phyloP scores from a whole-genome alignment of 2,329 filamentous ascomycete species.

The Botrytis medusae region DNA sequence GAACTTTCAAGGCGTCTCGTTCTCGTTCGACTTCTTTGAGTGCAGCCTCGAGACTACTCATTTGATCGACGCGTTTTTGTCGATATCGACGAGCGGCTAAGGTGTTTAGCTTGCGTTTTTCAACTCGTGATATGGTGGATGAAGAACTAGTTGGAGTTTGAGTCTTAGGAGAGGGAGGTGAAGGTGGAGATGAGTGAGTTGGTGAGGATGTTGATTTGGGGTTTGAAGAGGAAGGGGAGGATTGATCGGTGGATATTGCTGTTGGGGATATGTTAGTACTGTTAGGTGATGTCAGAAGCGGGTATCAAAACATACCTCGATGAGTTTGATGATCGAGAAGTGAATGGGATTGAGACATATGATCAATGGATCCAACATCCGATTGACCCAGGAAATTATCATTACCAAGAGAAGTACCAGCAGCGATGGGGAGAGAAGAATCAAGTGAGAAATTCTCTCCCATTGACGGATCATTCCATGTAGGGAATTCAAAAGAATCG shows the following conservation, averaged over 20 bases:
- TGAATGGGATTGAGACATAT: slow-evolving; percentile 17
- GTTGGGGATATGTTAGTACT: not conserved
- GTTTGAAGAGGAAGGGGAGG: slow-evolving; percentile 1
- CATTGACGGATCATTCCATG: slow-evolving; percentile 14
- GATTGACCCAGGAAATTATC: slow-evolving; percentile 17
- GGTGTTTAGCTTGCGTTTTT: slow-evolving; percentile 67
- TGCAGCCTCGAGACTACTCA: slow-evolving; percentile 59
- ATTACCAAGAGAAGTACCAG: slow-evolving; percentile 18
- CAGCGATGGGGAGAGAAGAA: slow-evolving; percentile 12
- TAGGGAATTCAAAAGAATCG: slow-evolving; percentile 11
- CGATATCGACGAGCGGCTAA: slow-evolving; percentile 71
- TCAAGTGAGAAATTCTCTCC: not conserved
- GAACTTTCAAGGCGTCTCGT: slow-evolving; percentile 61
- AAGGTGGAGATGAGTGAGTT: slow-evolving; percentile 15
- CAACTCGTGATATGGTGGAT: slow-evolving; percentile 24
- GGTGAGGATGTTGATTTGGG: slow-evolving; percentile 4
- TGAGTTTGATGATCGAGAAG: slow-evolving; percentile 12
- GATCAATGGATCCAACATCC: slow-evolving; percentile 18
- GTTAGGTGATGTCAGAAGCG: not conserved
- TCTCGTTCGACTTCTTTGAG: slow-evolving; percentile 60
- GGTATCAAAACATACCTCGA: not conserved
- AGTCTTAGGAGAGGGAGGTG: slow-evolving; percentile 1
- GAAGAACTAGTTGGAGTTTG: slow-evolving; percentile 20
- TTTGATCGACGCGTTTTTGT: slow-evolving; percentile 67
- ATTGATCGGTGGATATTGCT: slow-evolving; percentile 14